A percentile compares a stretch with the other conserved stretches of the same genome.
Conservation (phyloP, 352 stramenopile species). For the Pythium insidiosum region DNA sequence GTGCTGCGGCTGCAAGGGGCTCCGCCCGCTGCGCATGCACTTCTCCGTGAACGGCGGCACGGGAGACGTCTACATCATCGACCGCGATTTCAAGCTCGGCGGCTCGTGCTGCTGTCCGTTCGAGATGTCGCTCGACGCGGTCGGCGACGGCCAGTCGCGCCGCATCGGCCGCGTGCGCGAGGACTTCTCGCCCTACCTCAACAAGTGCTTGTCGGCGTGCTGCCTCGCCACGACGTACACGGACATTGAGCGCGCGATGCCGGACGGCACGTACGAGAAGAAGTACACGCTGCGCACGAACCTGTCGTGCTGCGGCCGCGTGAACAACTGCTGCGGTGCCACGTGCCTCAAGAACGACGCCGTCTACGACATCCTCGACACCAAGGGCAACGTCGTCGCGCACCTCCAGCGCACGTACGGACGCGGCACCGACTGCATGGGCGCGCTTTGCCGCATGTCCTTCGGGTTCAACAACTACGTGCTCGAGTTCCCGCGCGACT, state of each 20-base stretch:
- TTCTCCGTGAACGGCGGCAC: constrained; percentile 25
- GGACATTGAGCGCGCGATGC: constrained; percentile 40
- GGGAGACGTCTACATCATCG: constrained; percentile 40
- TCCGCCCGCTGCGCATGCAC: constrained; percentile 39
- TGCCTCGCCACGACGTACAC: constrained; percentile 59
- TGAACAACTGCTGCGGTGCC: constrained; percentile 64
- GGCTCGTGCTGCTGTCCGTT: constrained; percentile 28
- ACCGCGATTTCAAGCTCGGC: constrained; percentile 27
- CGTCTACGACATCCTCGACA: constrained; percentile 59
- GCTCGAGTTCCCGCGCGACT: constrained; percentile 47
- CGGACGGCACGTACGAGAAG: constrained; percentile 45
- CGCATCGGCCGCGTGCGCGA: constrained; percentile 40
- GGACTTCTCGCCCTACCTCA: constrained; percentile 46
- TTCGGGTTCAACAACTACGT: constrained; percentile 50
- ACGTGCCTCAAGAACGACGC: constrained; percentile 57
- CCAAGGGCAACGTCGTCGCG: constrained; percentile 33
- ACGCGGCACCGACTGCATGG: constrained; percentile 8
- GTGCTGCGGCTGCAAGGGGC: constrained; percentile 24
- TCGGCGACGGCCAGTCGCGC: constrained; percentile 9
- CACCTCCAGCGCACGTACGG: constrained; percentile 53
- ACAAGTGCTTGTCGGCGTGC: constrained; percentile 25
- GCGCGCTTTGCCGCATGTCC: constrained; percentile 26
- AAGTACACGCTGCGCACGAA: constrained; percentile 45
- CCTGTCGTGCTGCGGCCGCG: constrained; percentile 40
- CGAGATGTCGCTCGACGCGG: constrained; percentile 31